These are phyloP conservation scores for Pseudogymnoascus sp. DNA, from an alignment of 2,329 filamentous ascomycete species.

Conservation along the genomic window DNA sequence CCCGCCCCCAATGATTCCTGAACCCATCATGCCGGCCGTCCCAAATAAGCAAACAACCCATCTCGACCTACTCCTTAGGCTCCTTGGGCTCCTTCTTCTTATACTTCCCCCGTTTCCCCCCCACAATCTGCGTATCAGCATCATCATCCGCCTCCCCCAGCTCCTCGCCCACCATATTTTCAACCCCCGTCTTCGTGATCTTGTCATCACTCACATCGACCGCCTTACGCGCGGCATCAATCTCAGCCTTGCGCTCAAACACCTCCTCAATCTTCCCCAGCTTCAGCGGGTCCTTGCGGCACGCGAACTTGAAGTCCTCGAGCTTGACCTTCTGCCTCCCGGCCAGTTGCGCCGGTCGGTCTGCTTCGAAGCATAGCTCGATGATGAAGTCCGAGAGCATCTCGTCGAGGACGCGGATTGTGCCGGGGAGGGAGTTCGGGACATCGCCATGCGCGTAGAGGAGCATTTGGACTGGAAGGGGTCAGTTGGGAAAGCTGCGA, in stretches of 20 bases:
- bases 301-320: conserved; percentile 93
- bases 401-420: conserved; percentile 82
- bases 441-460: conserved; percentile 78
- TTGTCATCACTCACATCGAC: conserved; percentile 63
- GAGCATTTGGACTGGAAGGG: conserved; percentile 56
- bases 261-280: conserved; percentile 85
- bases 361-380: conserved; percentile 84
- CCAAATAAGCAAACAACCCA: background rate
- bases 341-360: conserved; percentile 74
- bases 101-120: conserved; percentile 15
- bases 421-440: conserved; percentile 70
- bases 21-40: background rate
- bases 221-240: conserved; percentile 75
- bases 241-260: conserved; percentile 77
- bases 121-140: conserved; percentile 24
- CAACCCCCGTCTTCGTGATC: conserved; percentile 46
- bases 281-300: conserved; percentile 77
- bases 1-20: background rate
- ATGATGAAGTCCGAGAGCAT: conserved; percentile 96
- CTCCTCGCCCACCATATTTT: conserved; percentile 33
- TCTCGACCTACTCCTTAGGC: background rate
- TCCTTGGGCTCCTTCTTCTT: conserved; percentile 8
- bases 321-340: conserved; percentile 96
- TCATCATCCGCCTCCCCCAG: conserved; percentile 48
- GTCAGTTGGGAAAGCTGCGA: conserved; percentile 15